Conservation (phyloP, 2,329 filamentous ascomycete genomes). For the Colletotrichum chlorophyti region DNA sequence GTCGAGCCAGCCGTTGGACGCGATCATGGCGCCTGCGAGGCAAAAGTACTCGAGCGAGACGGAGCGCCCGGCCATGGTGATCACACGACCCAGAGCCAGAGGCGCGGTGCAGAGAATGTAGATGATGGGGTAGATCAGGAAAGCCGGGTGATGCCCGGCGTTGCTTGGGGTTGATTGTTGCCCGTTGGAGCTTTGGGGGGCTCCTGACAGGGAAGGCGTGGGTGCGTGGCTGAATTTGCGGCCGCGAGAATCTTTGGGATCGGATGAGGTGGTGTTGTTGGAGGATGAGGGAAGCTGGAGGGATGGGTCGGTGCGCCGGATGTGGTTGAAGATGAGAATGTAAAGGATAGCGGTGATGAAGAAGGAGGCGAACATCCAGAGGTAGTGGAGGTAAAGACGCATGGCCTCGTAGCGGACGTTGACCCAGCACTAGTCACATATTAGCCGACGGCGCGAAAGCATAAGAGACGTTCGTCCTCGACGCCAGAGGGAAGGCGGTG, state of each 20-base stretch:
- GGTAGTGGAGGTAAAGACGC: conserved; percentile 66
- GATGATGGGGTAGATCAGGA: conserved; percentile 68
- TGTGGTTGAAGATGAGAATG: conserved; percentile 46
- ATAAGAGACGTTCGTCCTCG: no score
- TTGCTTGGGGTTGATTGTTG: background rate
- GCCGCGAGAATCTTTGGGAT: background rate
- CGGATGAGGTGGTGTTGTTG: conserved; percentile 15
- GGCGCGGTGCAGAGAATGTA: conserved; percentile 69
- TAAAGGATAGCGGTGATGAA: conserved; percentile 47
- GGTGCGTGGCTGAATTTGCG: background rate
- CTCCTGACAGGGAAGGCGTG: background rate
- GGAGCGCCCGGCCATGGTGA: conserved; percentile 55
- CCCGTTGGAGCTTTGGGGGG: background rate
- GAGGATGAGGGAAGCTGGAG: conserved; percentile 29
- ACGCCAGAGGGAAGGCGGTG: no score
- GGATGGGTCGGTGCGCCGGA: conserved; percentile 39
- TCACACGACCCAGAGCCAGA: conserved; percentile 64
- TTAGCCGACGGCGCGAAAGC: conserved; percentile 66
- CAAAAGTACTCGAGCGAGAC: conserved; percentile 57
- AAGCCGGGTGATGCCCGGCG: conserved; percentile 32
- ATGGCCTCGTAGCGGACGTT: conserved; percentile 56
- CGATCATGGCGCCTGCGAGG: conserved; percentile 58
- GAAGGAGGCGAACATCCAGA: conserved; percentile 63
- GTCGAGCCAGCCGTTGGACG: conserved; percentile 53
- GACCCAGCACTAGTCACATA: conserved; percentile 64